Evolutionary conservation across 2,329 filamentous ascomycete species (phyloP), one percentile per base, ranked within the genome.

Genomic region (Aspergillus niger): DNA sequence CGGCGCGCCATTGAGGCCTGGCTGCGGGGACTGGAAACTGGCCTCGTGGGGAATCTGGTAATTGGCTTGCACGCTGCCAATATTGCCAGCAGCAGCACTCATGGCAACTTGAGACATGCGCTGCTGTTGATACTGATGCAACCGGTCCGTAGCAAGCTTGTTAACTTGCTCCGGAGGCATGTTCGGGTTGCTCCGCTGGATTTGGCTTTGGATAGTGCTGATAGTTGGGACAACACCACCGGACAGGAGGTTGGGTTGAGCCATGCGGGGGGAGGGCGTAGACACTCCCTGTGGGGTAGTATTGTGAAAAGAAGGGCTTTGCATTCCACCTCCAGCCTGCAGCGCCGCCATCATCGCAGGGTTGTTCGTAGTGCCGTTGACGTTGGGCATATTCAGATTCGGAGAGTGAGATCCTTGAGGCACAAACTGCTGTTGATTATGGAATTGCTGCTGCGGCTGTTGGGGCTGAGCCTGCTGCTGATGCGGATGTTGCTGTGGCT

Each of bases 181-280:
- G 57, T 80, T 78, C 1, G 84, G 84, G 63, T 85, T 79, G 64
- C 73, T 80, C 57, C 76, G 76, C 63, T 83, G 80, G 15, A 86
- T 79, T 41, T 83, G 80, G 62, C 80, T 82, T 60, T 81, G 78
- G 57, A 85, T 80, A 59, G 78, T 81, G 58, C 81, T 83, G 60
- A 86, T 82, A 8, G 81, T 81, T 13, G 84, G 83, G 48, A 85
- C 79, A 65, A 83, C 81, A 22, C 82, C 82, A 52, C 78, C 83
- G 22, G 80, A 83, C 47, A 85, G 76, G 57, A 80, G 75, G 64
- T 82, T 82, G 3, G 81, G 78, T 55, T 81, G 79, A 17, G 72
- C 74, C 71, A 81, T 77, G 15, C 79, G 79, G 57, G 80, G 80
- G n/a, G 80, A 82, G 26, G 77, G 74, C 17, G 76, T 76, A 11